Evolutionary conservation across 805 yeast genomes (phyloP).

Genomic region (Lachancea mirantina): DNA sequence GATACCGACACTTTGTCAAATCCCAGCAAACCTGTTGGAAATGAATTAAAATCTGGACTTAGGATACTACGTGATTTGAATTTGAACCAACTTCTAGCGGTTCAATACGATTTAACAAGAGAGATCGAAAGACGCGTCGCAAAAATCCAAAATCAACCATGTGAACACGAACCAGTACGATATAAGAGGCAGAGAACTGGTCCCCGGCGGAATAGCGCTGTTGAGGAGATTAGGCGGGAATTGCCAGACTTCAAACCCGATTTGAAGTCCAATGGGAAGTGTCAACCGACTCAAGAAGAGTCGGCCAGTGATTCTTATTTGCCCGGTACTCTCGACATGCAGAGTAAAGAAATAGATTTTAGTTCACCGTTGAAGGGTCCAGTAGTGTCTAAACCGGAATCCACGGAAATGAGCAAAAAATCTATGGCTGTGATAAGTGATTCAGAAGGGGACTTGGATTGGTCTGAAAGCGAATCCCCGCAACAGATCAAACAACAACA

Average conservation of each 20-base stretch:
- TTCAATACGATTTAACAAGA: conserved; percentile 18
- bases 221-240: not conserved
- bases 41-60: conserved; percentile 9
- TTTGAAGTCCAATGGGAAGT: not conserved
- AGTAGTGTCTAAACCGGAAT: not conserved
- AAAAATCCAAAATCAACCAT: conserved; percentile 1
- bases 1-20: too few species aligned
- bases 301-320: conserved; percentile 2
- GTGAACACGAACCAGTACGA: not conserved
- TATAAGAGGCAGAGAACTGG: not conserved
- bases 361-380: conserved; percentile 11
- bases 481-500: not conserved
- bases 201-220: too few species aligned
- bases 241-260: not conserved
- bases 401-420: conserved; percentile 3
- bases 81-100: conserved; percentile 17
- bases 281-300: conserved; percentile 1
- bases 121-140: conserved; percentile 12
- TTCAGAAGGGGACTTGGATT: conserved; percentile 9
- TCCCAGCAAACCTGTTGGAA: too few species aligned
- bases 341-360: conserved; percentile 8
- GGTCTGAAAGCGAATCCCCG: conserved; percentile 7
- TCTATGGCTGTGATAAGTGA: conserved; percentile 7
- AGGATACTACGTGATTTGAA: conserved; percentile 12
- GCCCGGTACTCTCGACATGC: conserved; percentile 8